Percentiles rank a stretch among this genome's conserved stretches.
phyloP scores from a whole-genome alignment of 2,329 filamentous ascomycete genomes.

The Pyricularia pennisetigena region DNA sequence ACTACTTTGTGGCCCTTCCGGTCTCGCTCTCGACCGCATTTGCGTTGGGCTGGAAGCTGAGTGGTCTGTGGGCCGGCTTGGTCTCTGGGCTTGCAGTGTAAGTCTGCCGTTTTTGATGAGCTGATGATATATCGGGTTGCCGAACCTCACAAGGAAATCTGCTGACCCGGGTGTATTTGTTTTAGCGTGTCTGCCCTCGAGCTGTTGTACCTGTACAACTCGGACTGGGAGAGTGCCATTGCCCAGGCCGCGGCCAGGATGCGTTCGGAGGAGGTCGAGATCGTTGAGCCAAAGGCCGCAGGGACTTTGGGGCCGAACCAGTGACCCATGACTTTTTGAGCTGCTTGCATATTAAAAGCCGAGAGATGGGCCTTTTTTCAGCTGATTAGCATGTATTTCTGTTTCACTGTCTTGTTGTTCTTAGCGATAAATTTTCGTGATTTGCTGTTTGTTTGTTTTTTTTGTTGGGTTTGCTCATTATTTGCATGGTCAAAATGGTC shows the following conservation, averaged over 20 bases:
- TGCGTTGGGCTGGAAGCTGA: constrained; percentile 51
- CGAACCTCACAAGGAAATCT: too few species aligned
- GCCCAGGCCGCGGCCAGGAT: constrained; percentile 4
- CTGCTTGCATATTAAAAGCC: neutral
- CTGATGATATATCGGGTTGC: neutral
- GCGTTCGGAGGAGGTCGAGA: constrained; percentile 4
- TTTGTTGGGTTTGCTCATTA: too few species aligned
- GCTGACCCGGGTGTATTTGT: neutral
- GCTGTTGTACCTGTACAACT: constrained; percentile 14
- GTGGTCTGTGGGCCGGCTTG: constrained; percentile 58
- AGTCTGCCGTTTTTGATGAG: too few species aligned
- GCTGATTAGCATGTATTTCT: neutral
- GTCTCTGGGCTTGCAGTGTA: constrained; percentile 45
- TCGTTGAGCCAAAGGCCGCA: constrained; percentile 1
- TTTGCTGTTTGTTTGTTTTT: too few species aligned
- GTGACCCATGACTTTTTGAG: neutral
- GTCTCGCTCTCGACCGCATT: constrained; percentile 60
- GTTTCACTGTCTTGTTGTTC: neutral
- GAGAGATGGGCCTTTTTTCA: neutral
- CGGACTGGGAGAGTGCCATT: constrained; percentile 14
- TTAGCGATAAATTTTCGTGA: too few species aligned
- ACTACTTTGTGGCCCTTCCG: constrained; percentile 63
- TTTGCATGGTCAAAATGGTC: too few species aligned
- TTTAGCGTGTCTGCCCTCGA: constrained; percentile 14
- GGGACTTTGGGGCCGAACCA: neutral